phyloP scores from a whole-genome alignment of 2,329 filamentous ascomycete genomes.

The Aspergillus ochraceoroseus region DNA sequence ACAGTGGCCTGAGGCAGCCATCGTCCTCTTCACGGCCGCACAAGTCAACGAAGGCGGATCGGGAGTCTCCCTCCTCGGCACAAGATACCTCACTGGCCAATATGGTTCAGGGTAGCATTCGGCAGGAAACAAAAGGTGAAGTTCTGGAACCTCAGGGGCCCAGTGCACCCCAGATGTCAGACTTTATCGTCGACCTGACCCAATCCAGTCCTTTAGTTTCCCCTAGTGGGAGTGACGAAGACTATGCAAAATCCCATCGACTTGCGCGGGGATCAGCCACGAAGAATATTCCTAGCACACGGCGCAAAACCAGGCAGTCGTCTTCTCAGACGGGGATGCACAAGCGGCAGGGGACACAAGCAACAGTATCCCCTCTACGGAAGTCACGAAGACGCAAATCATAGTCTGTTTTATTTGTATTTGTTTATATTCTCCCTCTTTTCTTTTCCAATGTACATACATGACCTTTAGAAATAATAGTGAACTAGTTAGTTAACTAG shows the following conservation, averaged over 20 bases:
- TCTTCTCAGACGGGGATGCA: conserved; percentile 17
- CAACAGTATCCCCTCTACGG: conserved; percentile 20
- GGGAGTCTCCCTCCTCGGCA: neutral
- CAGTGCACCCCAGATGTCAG: conserved; percentile 15
- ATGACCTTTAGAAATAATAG: no score
- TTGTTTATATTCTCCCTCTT: no score
- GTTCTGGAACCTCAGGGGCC: no score
- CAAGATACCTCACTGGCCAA: conserved; percentile 15
- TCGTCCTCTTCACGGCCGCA: no score
- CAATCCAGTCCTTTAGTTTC: conserved; percentile 32
- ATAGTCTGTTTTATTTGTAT: no score
- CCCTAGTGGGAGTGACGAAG: conserved; percentile 28
- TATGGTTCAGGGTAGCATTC: conserved; percentile 12
- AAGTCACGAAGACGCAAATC: conserved; percentile 16
- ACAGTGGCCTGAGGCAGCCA: no score
- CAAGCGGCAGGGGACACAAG: conserved; percentile 21
- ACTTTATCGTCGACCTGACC: conserved; percentile 36
- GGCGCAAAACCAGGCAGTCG: conserved; percentile 20
- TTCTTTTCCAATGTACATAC: no score
- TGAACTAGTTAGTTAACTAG: no score
- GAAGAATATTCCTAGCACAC: conserved; percentile 21
- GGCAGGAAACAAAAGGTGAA: neutral
- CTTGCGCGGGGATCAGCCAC: conserved; percentile 28
- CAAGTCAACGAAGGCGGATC: no score
- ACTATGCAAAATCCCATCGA: conserved; percentile 28